Conservation (phyloP, 345 rosid species). For the Firmiana major region DNA sequence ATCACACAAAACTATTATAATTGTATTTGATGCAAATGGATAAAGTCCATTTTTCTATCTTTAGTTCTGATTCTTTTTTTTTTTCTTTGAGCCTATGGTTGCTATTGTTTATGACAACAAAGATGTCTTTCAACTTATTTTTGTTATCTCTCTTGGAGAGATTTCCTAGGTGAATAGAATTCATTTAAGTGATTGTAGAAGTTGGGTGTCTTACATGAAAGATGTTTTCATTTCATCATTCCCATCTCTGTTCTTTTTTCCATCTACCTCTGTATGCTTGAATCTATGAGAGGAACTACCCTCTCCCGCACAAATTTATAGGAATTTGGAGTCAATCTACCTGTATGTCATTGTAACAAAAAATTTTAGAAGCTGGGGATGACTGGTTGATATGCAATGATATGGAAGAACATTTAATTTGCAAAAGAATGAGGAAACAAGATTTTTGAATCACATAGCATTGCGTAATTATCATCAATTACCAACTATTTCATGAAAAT, state of each 20-base stretch:
- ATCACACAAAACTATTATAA: background rate
- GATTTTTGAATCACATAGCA: background rate
- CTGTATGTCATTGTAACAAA: background rate
- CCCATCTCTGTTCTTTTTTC: background rate
- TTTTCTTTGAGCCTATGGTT: background rate
- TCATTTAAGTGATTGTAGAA: background rate
- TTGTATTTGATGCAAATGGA: background rate
- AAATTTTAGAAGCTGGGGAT: background rate
- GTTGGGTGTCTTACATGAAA: background rate
- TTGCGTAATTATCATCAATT: background rate
- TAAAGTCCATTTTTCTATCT: conserved; percentile 6
- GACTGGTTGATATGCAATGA: background rate
- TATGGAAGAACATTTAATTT: background rate
- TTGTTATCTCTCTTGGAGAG: too few species aligned
- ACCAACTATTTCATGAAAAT: background rate
- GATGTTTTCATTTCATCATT: background rate
- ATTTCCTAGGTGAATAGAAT: background rate
- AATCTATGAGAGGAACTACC: background rate
- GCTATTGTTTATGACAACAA: background rate
- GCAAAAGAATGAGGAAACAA: background rate
- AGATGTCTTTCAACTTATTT: background rate
- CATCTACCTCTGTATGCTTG: background rate
- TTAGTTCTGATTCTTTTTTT: background rate
- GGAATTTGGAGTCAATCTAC: background rate
- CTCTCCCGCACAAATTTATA: background rate